Evolutionary conservation across 352 stramenopile genomes (phyloP), one percentile per base, ranked within the genome.

Genomic region (Pythium brachiatum): DNA sequence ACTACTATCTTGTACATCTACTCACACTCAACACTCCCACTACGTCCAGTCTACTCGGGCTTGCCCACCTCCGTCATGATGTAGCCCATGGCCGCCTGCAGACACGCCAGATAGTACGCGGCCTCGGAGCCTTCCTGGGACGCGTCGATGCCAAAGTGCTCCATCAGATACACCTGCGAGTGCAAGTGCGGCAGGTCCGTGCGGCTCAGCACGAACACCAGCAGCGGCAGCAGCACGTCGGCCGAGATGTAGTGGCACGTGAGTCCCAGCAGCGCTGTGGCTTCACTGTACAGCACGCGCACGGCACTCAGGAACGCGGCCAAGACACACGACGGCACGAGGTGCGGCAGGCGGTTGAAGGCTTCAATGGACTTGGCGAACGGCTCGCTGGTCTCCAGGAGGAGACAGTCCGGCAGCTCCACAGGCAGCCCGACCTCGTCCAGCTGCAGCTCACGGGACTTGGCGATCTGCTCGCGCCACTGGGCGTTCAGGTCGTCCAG

Each of bases 81-180:
- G 79, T 92, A 92, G 51, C 81, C 75, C 67, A 92, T 82, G 34
- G 85, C 83, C 21, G 85, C 79, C 57, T 94, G 81, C 26, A 92
- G 68, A 20, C 84, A 90, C 39, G 85, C 85, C 47, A 94, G 51
- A 64, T 94, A 94, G 64, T 94, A 94, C 38, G 83, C 83, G 12
- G 85, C 79, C 69, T 94, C 85, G 2, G 81, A 90, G 23, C 85
- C 85, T 34, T 88, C 79, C 59, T 86, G 69, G 26, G 75, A 79
- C 54, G 75, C 72, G 31, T 91, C 77, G 51, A 94, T 86, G 5
- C 79, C 80, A 55, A 87, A 89, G 57, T 86, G 70, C 68, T 94
- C 81, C 81, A 94, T 89, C 7, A 88, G 41, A 57, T 79, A 91
- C 62, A 92, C 75, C 58, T 94, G 85, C 27, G 78, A 79, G 63